Conservation (phyloP, 2,329 filamentous ascomycete genomes). For the Trichophyton schoenleinii region DNA sequence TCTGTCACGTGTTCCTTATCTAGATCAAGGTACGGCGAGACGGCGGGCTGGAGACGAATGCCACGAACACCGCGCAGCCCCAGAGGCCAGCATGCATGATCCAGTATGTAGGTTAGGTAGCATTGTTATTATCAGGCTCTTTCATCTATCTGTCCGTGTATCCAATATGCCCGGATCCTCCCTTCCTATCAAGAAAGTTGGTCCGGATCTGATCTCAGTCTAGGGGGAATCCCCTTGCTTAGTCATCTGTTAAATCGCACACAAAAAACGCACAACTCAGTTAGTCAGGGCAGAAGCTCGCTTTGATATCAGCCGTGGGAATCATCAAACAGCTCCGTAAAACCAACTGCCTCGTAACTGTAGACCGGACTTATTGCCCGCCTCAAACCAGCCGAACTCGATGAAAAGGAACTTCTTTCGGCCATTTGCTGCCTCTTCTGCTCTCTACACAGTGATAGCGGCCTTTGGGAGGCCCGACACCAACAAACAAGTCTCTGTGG, state of each 20-base stretch:
- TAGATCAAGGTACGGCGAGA: neutral
- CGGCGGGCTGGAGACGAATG: too few species aligned
- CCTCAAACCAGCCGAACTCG: neutral
- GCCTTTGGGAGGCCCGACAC: neutral
- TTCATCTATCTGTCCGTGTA: too few species aligned
- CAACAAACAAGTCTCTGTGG: constrained; percentile 7
- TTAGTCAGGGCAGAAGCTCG: neutral
- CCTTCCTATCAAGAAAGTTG: too few species aligned
- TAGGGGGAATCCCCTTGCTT: neutral
- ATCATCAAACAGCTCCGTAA: too few species aligned
- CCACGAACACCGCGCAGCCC: too few species aligned
- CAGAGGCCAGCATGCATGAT: too few species aligned
- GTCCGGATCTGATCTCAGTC: too few species aligned
- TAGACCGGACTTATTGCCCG: neutral
- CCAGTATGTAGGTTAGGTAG: too few species aligned
- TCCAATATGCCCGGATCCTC: too few species aligned
- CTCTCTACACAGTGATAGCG: neutral
- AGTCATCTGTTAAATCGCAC: neutral
- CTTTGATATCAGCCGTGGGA: neutral
- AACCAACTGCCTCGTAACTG: too few species aligned
- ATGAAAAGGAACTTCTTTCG: neutral
- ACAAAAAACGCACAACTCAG: neutral
- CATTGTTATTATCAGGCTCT: too few species aligned
- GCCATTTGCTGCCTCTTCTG: neutral
- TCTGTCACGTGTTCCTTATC: neutral